A percentile compares a stretch with the other conserved stretches of the same genome.
phyloP scores from a whole-genome alignment of 768 basidiomycete species.

The Podaxis rugospora region DNA sequence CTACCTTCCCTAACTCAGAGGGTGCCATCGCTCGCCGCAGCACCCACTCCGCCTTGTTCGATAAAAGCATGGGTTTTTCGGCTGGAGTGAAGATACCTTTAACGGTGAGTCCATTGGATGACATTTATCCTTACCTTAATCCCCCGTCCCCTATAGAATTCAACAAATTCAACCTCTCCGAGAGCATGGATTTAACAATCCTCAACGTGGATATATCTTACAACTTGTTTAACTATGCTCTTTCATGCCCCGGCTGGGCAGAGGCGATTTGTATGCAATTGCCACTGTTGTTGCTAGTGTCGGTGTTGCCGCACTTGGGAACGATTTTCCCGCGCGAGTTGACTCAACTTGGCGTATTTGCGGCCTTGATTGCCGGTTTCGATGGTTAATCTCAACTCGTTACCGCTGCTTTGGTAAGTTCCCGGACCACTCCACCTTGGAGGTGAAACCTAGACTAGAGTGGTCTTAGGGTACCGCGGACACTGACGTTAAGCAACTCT shows the following conservation, averaged over 20 bases:
- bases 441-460: neutral
- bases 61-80: neutral
- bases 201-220: constrained; percentile 19
- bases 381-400: constrained; percentile 20
- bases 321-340: constrained; percentile 27
- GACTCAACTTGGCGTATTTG: constrained; percentile 22
- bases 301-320: constrained; percentile 23
- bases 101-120: constrained; percentile 8
- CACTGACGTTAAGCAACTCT: neutral
- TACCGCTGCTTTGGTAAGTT: neutral
- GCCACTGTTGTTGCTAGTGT: neutral
- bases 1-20: neutral
- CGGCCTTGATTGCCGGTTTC: constrained; percentile 22
- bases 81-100: neutral
- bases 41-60: neutral
- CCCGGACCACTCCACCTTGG: neutral
- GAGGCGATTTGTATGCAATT: constrained; percentile 15
- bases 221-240: constrained; percentile 16
- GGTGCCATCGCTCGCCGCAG: neutral
- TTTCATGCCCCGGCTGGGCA: constrained; percentile 13
- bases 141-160: neutral
- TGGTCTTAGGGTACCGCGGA: neutral
- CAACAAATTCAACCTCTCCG: constrained; percentile 15
- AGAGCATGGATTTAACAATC: constrained; percentile 13
- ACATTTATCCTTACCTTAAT: constrained; percentile 29